Evolutionary conservation across 2,329 filamentous ascomycete species (phyloP).

Genomic region (Fonsecaea pedrosoi): DNA sequence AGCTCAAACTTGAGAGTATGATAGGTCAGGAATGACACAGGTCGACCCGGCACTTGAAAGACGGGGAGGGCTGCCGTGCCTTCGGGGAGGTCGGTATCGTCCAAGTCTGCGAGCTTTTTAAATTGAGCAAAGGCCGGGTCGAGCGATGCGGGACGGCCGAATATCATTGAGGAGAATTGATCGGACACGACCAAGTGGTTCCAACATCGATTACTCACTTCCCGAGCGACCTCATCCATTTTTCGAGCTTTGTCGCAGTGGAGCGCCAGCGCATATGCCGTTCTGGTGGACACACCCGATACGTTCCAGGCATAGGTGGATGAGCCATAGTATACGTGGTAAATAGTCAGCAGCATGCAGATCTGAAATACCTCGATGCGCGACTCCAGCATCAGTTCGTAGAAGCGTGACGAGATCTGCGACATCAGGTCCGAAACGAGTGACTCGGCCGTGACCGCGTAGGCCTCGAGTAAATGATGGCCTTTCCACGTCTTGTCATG

Average conservation of each 20-base stretch:
- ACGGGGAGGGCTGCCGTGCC: conserved; percentile 9
- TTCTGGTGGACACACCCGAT: conserved; percentile 37
- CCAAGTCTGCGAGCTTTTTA: conserved; percentile 21
- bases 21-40: conserved; percentile 37
- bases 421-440: conserved; percentile 17
- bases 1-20: conserved; percentile 42
- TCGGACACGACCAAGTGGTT: conserved; percentile 43
- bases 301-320: conserved; percentile 39
- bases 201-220: conserved; percentile 44
- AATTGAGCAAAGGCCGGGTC: conserved; percentile 25
- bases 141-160: conserved; percentile 29
- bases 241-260: conserved; percentile 28
- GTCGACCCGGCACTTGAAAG: conserved; percentile 2
- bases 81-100: conserved; percentile 20
- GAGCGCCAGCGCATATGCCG: conserved; percentile 38
- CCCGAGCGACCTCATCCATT: conserved; percentile 32
- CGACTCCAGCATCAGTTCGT: conserved; percentile 32
- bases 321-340: conserved; percentile 38
- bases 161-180: conserved; percentile 44
- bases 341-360: conserved; percentile 33
- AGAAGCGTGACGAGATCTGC: conserved; percentile 24
- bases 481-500: conserved; percentile 28
- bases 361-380: conserved; percentile 39
- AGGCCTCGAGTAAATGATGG: conserved; percentile 19
- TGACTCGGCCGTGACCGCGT: conserved; percentile 17